A percentile compares a stretch with the other conserved stretches of the same genome.
These are phyloP conservation scores for Ilex aquifolium DNA, from an alignment of 257 asterid species.

Conservation along the genomic window DNA sequence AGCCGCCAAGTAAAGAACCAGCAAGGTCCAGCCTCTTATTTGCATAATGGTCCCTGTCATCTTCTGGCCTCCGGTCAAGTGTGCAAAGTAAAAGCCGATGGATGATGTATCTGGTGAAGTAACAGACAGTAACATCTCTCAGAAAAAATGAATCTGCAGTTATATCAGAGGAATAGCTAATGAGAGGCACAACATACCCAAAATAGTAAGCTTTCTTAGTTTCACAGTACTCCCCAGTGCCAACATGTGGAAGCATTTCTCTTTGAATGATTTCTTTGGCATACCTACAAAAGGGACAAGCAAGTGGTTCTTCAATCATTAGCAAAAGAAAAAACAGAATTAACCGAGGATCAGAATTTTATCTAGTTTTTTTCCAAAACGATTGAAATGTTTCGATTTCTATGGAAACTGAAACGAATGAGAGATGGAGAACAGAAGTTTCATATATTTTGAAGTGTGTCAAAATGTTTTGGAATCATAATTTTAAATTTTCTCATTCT, in stretches of 20 bases:
- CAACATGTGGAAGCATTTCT: slow-evolving; percentile 27
- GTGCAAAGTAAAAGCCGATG: slow-evolving; percentile 22
- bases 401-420: no score
- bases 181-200: slow-evolving; percentile 1
- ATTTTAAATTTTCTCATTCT: no score
- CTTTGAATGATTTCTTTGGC: slow-evolving; percentile 20
- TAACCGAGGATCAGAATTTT: no score
- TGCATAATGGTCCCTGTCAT: slow-evolving; percentile 23
- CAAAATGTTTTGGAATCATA: no score
- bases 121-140: neutral
- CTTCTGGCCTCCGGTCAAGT: slow-evolving; percentile 19
- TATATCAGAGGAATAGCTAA: neutral
- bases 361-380: no score
- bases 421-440: no score
- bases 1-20: slow-evolving; percentile 23
- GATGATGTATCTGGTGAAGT: slow-evolving; percentile 14
- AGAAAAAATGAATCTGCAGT: neutral
- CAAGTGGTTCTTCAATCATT: no score
- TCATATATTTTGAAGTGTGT: no score
- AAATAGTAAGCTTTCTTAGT: slow-evolving; percentile 23
- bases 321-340: no score
- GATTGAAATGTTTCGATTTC: no score
- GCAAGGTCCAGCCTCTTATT: slow-evolving; percentile 25
- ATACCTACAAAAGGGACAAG: slow-evolving; percentile 8
- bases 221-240: slow-evolving; percentile 16